These are phyloP conservation scores for Candida sithepensis DNA, from an alignment of 805 yeast genomes.

Conservation along the genomic window DNA sequence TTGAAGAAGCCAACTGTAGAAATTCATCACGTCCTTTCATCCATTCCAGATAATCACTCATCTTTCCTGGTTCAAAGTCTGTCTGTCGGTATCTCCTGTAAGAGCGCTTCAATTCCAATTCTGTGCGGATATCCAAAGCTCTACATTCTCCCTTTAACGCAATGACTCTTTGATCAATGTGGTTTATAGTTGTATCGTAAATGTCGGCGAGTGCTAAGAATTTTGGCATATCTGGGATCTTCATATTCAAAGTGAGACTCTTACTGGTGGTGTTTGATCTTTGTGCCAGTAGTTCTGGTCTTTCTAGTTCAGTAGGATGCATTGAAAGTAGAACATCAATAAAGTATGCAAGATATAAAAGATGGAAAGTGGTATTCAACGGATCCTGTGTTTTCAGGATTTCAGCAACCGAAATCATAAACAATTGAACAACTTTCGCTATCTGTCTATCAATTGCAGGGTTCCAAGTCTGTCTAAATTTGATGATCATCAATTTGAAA, in stretches of 20 bases:
- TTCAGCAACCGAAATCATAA: constrained; percentile 13
- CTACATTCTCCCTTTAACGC: constrained; percentile 17
- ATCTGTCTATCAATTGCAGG: constrained; percentile 5
- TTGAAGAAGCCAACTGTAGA: constrained; percentile 8
- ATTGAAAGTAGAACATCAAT: constrained; percentile 11
- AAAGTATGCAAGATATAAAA: constrained; percentile 13
- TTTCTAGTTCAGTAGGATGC: neutral
- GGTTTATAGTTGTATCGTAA: constrained; percentile 7
- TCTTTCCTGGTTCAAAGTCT: constrained; percentile 8
- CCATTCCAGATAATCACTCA: constrained; percentile 14
- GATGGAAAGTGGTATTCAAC: constrained; percentile 8
- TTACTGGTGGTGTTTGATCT: neutral
- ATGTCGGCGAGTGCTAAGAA: constrained; percentile 13
- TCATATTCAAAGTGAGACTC: constrained; percentile 1
- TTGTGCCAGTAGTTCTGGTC: neutral
- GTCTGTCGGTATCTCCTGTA: constrained; percentile 6
- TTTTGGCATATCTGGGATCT: constrained; percentile 10
- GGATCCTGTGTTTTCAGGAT: constrained; percentile 10
- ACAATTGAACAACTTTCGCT: constrained; percentile 4
- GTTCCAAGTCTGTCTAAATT: constrained; percentile 8
- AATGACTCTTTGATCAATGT: constrained; percentile 11
- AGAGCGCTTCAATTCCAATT: constrained; percentile 7
- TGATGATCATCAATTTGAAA: constrained; percentile 13
- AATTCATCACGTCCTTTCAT: constrained; percentile 10
- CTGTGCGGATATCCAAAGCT: constrained; percentile 12